A percentile compares a stretch with the other conserved stretches of the same genome.
phyloP scores from a whole-genome alignment of 1,284 basidiomycete species.

The Agroathelia rolfsii region DNA sequence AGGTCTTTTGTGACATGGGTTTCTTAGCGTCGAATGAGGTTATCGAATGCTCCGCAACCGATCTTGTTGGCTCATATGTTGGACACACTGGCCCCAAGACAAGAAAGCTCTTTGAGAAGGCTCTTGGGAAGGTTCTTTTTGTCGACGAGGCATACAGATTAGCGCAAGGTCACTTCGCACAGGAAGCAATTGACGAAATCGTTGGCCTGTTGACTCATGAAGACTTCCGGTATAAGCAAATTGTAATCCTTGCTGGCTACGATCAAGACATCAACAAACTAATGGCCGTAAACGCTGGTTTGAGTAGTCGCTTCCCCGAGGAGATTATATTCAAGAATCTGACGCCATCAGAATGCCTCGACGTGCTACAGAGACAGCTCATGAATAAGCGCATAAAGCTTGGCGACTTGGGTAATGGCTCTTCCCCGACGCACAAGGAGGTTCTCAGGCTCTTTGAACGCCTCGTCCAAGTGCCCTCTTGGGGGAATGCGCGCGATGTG shows the following conservation, averaged over 20 bases:
- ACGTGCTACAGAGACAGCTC: conserved; percentile 27
- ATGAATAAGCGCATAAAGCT: conserved; percentile 30
- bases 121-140: conserved; percentile 24
- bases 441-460: conserved; percentile 28
- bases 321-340: conserved; percentile 14
- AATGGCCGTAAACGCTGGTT: conserved; percentile 13
- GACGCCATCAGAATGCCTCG: conserved; percentile 10
- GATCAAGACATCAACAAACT: conserved; percentile 15
- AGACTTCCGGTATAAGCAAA: conserved; percentile 10
- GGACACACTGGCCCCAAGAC: conserved; percentile 29
- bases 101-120: conserved; percentile 19
- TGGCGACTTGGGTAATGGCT: conserved; percentile 25
- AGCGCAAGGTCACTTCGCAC: conserved; percentile 15
- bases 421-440: conserved; percentile 20
- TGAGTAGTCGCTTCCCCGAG: conserved; percentile 15
- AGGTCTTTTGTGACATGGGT: conserved; percentile 15
- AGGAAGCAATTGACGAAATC: conserved; percentile 17
- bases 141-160: conserved; percentile 26
- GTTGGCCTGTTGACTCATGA: conserved; percentile 15
- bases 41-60: conserved; percentile 14
- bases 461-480: conserved; percentile 37
- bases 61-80: conserved; percentile 14
- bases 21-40: conserved; percentile 14
- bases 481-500: conserved; percentile 59
- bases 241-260: conserved; percentile 17